Base-by-base conservation (phyloP, 1,139 yeast species). In the Taiozyma onychis region DNA sequence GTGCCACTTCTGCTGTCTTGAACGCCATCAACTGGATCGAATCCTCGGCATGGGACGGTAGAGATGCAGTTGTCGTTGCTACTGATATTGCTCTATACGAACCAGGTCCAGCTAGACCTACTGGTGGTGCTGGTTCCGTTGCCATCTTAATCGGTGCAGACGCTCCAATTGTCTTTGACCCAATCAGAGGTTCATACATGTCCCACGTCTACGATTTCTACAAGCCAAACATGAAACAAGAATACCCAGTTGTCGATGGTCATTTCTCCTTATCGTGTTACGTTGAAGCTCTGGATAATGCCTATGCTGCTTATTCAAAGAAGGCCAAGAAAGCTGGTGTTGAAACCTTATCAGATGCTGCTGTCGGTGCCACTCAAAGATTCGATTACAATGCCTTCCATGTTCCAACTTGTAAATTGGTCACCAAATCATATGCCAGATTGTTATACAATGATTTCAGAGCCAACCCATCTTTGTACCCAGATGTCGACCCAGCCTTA, bases 51-150 rank as follows among this genome's bases (percentile, higher is more conserved):
- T 95, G 99, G 99, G 99, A 95, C 67, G 99, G 99, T 57, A 83
- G 99, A 72, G 91, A 93, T 66, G 99, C 99, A 54, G 82, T 93
- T 64, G 99, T 91, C 51, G 97, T 91, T 42, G 85, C 95, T 66
- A 98, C 97, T 70, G 99, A 95, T 71, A 93, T 95, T 69, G 99
- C 99, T 66, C 86, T 95, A 62, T 95, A 95, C 73, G 90, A 93
- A 62, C 81, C 91, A 74, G 99, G 99, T 68, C 86, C 95, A 47
- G 99, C 99, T 51, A 85, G 99, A 77, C 99, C 99, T 64, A 93
- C 99, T 53, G 99, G 99, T 69, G 99, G 99, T 73, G 98, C 96
- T 53, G 99, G 99, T 66, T 81, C 96, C 50, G 95, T 93, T 54
- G 99, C 99, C 47, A 65, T 95, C 67, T 82, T 88, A 69, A 87